Evolutionary conservation across 2,329 filamentous ascomycete genomes (phyloP).

Genomic region (Cytospora leucostoma): DNA sequence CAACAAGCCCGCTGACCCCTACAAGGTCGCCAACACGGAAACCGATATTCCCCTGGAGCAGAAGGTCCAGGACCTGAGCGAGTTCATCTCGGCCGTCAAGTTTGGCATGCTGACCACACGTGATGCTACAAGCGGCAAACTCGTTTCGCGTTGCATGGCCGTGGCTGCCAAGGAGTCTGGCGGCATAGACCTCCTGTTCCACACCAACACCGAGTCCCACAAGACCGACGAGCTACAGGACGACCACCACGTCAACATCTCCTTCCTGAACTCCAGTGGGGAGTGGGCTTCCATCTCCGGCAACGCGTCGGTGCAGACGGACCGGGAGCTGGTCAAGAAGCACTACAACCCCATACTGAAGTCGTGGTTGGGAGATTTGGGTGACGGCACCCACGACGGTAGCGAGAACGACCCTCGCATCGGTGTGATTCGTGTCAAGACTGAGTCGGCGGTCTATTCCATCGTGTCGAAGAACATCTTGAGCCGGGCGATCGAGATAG

Average conservation of each 20-base stretch:
- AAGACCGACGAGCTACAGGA: slow-evolving; percentile 79
- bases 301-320: slow-evolving; percentile 66
- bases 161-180: slow-evolving; percentile 76
- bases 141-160: slow-evolving; percentile 86
- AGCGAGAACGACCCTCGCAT: slow-evolving; percentile 80
- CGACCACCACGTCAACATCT: slow-evolving; percentile 76
- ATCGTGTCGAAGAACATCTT: slow-evolving; percentile 64
- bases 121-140: slow-evolving; percentile 58
- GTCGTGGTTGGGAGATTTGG: slow-evolving; percentile 84
- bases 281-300: slow-evolving; percentile 90
- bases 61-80: slow-evolving; percentile 73
- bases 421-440: slow-evolving; percentile 75
- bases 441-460: slow-evolving; percentile 72
- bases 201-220: slow-evolving; percentile 86
- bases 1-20: slow-evolving; percentile 70
- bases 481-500: slow-evolving; percentile 67
- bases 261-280: slow-evolving; percentile 73
- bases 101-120: slow-evolving; percentile 89
- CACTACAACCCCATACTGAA: slow-evolving; percentile 75
- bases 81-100: slow-evolving; percentile 73
- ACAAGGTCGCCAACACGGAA: slow-evolving; percentile 72
- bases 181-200: slow-evolving; percentile 82
- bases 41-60: slow-evolving; percentile 64
- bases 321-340: slow-evolving; percentile 68
- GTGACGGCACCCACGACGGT: slow-evolving; percentile 81